Evolutionary conservation across 331 rosid species (phyloP).

Genomic region (Stylosanthes scabra): DNA sequence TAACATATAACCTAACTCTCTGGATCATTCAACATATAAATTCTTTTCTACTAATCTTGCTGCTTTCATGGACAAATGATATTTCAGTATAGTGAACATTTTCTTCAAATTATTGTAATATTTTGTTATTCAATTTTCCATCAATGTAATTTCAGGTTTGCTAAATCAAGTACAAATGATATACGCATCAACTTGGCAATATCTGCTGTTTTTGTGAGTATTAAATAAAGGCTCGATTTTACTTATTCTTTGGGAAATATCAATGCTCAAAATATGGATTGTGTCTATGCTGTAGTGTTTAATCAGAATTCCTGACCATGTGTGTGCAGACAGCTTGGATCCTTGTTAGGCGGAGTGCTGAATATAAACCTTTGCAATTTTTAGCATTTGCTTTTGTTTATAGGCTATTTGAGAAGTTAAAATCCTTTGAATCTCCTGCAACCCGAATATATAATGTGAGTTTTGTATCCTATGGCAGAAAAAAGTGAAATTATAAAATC

Average conservation of each 20-base stretch:
- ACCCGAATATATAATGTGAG: slow-evolving; percentile 76
- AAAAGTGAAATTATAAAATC: neutral
- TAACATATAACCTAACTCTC: slow-evolving; percentile 27
- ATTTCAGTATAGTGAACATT: slow-evolving; percentile 24
- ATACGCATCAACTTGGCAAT: slow-evolving; percentile 85
- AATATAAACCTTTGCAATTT: slow-evolving; percentile 93
- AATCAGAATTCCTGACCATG: slow-evolving; percentile 27
- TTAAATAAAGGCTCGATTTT: slow-evolving; percentile 33
- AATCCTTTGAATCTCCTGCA: slow-evolving; percentile 75
- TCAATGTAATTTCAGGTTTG: slow-evolving; percentile 68
- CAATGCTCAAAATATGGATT: slow-evolving; percentile 23
- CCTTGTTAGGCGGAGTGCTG: slow-evolving; percentile 70
- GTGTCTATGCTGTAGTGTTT: slow-evolving; percentile 20
- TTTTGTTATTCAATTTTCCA: slow-evolving; percentile 36
- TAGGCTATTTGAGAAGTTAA: slow-evolving; percentile 96
- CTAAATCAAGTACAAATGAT: slow-evolving; percentile 79
- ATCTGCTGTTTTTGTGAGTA: slow-evolving; percentile 90
- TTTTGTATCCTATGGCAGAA: slow-evolving; percentile 38
- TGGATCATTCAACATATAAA: slow-evolving; percentile 1
- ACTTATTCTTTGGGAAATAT: neutral
- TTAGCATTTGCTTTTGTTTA: slow-evolving; percentile 90
- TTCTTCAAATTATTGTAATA: slow-evolving; percentile 21
- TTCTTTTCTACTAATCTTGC: slow-evolving; percentile 17
- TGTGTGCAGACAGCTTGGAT: slow-evolving; percentile 88
- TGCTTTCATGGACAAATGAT: slow-evolving; percentile 21